These are phyloP conservation scores for Blastocystis hominis DNA, from an alignment of 352 stramenopile species.

Conservation along the genomic window DNA sequence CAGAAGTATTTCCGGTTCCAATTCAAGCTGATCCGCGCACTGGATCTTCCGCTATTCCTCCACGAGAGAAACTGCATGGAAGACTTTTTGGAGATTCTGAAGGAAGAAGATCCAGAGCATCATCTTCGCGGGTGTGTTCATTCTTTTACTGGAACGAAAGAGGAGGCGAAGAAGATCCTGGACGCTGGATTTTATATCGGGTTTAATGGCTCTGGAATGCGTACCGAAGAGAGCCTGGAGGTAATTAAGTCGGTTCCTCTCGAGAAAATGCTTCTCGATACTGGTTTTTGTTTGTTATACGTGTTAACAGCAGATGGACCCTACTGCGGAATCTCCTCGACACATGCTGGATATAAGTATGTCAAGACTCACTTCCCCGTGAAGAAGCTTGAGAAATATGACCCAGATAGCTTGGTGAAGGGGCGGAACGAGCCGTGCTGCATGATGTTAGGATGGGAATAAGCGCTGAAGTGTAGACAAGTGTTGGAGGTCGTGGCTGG, in stretches of 20 bases:
- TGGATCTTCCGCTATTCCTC: constrained; percentile 73
- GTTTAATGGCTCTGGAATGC: constrained; percentile 75
- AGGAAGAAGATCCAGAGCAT: constrained; percentile 65
- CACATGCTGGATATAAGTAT: constrained; percentile 70
- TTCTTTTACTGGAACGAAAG: constrained; percentile 72
- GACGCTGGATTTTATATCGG: constrained; percentile 75
- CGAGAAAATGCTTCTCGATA: constrained; percentile 73
- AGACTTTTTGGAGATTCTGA: constrained; percentile 65
- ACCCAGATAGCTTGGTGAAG: constrained; percentile 68
- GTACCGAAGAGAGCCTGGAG: constrained; percentile 72
- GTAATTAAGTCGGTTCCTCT: constrained; percentile 71
- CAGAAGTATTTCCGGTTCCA: constrained; percentile 63
- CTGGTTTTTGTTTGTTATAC: constrained; percentile 38
- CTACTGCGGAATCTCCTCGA: constrained; percentile 76
- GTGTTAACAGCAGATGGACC: constrained; percentile 66
- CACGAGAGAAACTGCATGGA: constrained; percentile 74
- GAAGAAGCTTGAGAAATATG: constrained; percentile 75
- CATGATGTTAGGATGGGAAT: background rate
- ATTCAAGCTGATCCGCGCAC: constrained; percentile 70
- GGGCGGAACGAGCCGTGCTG: constrained; percentile 73
- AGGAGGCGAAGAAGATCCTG: constrained; percentile 72
- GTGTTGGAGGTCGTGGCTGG: constrained; percentile 31
- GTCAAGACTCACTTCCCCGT: constrained; percentile 71
- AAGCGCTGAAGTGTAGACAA: background rate
- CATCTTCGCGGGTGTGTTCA: constrained; percentile 71